phyloP scores from a whole-genome alignment of 2,329 filamentous ascomycete species.

The Polytolypa hystricis region DNA sequence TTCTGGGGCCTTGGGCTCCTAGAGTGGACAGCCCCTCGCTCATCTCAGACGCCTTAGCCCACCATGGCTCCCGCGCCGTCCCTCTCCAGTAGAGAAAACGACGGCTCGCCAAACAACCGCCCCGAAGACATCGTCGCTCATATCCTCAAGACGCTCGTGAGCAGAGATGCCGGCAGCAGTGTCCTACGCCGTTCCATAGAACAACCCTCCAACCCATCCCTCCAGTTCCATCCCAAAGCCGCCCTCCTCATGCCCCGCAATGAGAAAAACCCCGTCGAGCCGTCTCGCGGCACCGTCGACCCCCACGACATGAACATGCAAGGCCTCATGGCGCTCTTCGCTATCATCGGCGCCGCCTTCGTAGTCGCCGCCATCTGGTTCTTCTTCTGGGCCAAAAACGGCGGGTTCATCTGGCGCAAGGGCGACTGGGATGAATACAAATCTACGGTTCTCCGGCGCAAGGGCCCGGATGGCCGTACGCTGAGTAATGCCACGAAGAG shows the following conservation, averaged over 20 bases:
- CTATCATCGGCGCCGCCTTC: slow-evolving; percentile 66
- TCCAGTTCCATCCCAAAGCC: background rate
- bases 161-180: no score
- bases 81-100: no score
- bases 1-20: no score
- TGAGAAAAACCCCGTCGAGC: slow-evolving; percentile 2
- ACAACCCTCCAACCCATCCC: no score
- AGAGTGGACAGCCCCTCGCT: no score
- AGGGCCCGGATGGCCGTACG: slow-evolving; percentile 78
- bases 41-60: no score
- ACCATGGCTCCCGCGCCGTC: no score
- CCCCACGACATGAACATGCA: slow-evolving; percentile 37
- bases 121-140: no score
- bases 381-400: slow-evolving; percentile 97
- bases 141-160: no score
- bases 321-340: slow-evolving; percentile 76
- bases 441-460: slow-evolving; percentile 77
- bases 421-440: slow-evolving; percentile 99
- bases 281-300: slow-evolving; percentile 29
- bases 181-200: no score
- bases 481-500: slow-evolving; percentile 70
- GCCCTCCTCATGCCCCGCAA: background rate
- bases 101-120: no score
- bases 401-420: slow-evolving; percentile 76
- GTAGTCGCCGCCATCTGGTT: slow-evolving; percentile 79